A percentile compares a stretch with the other conserved stretches of the same genome.
Conservation (phyloP, 495 filamentous ascomycete species). For the Lasiosphaeria ovina region DNA sequence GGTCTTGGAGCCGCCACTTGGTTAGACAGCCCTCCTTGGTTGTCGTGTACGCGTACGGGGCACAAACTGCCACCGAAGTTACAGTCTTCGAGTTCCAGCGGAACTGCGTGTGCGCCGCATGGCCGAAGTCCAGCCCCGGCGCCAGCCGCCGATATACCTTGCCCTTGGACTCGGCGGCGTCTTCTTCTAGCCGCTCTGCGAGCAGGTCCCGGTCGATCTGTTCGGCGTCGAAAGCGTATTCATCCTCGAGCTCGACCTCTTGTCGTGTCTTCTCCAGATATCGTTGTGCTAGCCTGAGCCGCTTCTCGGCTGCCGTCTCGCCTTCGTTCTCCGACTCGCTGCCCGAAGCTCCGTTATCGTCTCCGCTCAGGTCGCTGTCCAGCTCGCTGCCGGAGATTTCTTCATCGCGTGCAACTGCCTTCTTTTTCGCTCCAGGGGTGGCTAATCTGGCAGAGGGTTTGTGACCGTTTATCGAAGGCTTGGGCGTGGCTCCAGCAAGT, state of each 20-base stretch:
- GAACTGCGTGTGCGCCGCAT: slow-evolving; percentile 66
- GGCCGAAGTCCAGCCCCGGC: slow-evolving; percentile 60
- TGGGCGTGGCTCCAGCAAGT: slow-evolving; percentile 33
- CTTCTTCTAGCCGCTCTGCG: slow-evolving; percentile 83
- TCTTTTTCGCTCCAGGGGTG: slow-evolving; percentile 35
- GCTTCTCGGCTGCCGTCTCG: slow-evolving; percentile 85
- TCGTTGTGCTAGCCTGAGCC: slow-evolving; percentile 84
- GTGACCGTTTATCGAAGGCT: neutral
- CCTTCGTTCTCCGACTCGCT: slow-evolving; percentile 55
- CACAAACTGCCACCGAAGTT: slow-evolving; percentile 73
- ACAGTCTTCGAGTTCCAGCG: slow-evolving; percentile 72
- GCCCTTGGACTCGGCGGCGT: slow-evolving; percentile 91
- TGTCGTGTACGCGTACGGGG: slow-evolving; percentile 81
- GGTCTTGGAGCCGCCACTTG: slow-evolving; percentile 78
- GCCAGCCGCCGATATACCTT: slow-evolving; percentile 79
- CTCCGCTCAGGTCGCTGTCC: slow-evolving; percentile 44
- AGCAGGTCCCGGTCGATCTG: slow-evolving; percentile 91
- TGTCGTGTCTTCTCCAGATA: slow-evolving; percentile 86
- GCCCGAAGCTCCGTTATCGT: slow-evolving; percentile 42
- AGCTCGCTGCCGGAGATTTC: slow-evolving; percentile 87
- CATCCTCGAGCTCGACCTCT: slow-evolving; percentile 55
- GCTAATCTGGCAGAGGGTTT: slow-evolving; percentile 47
- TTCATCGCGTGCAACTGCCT: slow-evolving; percentile 60
- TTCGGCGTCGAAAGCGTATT: slow-evolving; percentile 82
- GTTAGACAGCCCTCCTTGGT: slow-evolving; percentile 78